These are phyloP conservation scores for Maudiozyma pseudohumilis DNA, from an alignment of 805 yeast species.

Conservation along the genomic window DNA sequence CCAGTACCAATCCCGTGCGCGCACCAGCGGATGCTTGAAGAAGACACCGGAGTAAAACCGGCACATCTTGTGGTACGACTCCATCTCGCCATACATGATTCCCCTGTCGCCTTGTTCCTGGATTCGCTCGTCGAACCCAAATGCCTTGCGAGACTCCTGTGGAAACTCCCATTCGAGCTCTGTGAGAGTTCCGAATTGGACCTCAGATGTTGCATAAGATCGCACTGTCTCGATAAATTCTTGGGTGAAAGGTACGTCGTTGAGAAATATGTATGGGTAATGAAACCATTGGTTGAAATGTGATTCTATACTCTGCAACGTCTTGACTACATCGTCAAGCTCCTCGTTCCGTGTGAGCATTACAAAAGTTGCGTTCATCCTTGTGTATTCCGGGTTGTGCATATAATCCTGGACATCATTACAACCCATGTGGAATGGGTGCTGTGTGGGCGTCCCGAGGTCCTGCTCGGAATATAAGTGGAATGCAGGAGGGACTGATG, in stretches of 20 bases:
- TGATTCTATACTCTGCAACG: constrained; percentile 68
- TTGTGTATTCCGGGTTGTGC: constrained; percentile 19
- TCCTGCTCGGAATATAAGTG: constrained; percentile 13
- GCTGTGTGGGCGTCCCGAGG: constrained; percentile 15
- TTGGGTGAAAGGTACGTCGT: constrained; percentile 64
- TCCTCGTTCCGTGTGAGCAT: constrained; percentile 78
- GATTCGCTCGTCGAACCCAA: constrained; percentile 37
- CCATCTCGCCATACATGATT: constrained; percentile 74
- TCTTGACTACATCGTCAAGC: constrained; percentile 57
- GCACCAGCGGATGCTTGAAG: constrained; percentile 67
- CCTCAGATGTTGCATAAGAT: constrained; percentile 45
- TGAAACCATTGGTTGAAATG: constrained; percentile 91
- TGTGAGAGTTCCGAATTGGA: constrained; percentile 63
- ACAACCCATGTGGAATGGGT: constrained; percentile 50
- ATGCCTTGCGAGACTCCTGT: constrained; percentile 62
- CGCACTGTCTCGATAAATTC: constrained; percentile 49
- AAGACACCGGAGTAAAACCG: constrained; percentile 79
- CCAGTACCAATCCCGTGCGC: constrained; percentile 85
- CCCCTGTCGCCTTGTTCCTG: constrained; percentile 73
- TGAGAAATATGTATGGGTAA: constrained; percentile 87
- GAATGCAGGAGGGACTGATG: too few relatives aligned
- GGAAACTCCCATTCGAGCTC: constrained; percentile 64
- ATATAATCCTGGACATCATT: constrained; percentile 34
- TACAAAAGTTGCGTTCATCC: constrained; percentile 78
- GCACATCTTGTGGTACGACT: constrained; percentile 90